Conservation (phyloP, 129 eudicot species). For the Rutidosis leptorrhynchoides region DNA sequence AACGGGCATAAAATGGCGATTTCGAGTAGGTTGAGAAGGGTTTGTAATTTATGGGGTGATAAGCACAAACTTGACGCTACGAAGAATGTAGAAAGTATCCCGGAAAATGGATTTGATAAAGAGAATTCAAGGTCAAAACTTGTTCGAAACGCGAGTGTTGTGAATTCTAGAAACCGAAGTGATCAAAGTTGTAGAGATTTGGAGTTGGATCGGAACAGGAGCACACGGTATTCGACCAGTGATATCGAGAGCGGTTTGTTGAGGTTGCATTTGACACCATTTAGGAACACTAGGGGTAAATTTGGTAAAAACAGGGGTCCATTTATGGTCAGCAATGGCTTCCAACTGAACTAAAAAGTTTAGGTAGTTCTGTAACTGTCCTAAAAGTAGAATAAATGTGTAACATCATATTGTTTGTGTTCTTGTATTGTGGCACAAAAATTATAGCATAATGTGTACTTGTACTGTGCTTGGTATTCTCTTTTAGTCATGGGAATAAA, state of each 20-base stretch:
- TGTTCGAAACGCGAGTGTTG: slow-evolving; percentile 44
- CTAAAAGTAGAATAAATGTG: slow-evolving; percentile 36
- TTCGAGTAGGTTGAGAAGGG: slow-evolving; percentile 59
- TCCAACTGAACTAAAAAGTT: slow-evolving; percentile 52
- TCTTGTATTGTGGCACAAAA: slow-evolving; percentile 38
- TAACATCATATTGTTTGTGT: slow-evolving; percentile 30
- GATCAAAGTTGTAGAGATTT: slow-evolving; percentile 31
- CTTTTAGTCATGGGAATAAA: slow-evolving; percentile 29
- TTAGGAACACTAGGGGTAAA: slow-evolving; percentile 63
- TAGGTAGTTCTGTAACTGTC: slow-evolving; percentile 32
- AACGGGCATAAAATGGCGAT: slow-evolving; percentile 45
- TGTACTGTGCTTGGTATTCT: slow-evolving; percentile 32
- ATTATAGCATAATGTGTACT: slow-evolving; percentile 31
- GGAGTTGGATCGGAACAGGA: slow-evolving; percentile 50
- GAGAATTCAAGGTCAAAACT: slow-evolving; percentile 34
- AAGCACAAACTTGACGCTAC: slow-evolving; percentile 29
- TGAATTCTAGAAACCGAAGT: slow-evolving; percentile 38
- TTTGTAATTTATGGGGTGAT: slow-evolving; percentile 62
- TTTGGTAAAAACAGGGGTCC: slow-evolving; percentile 51
- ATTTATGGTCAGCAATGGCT: slow-evolving; percentile 40
- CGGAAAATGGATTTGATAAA: too few species aligned
- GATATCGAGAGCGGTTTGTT: slow-evolving; percentile 55
- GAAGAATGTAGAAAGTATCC: slow-evolving; percentile 30
- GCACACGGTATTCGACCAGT: slow-evolving; percentile 42
- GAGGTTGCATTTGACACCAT: slow-evolving; percentile 78